Percentiles rank a stretch among this genome's conserved stretches.
These are phyloP conservation scores for Hypsizygus marmoreus DNA, from an alignment of 768 basidiomycete genomes.

Conservation along the genomic window DNA sequence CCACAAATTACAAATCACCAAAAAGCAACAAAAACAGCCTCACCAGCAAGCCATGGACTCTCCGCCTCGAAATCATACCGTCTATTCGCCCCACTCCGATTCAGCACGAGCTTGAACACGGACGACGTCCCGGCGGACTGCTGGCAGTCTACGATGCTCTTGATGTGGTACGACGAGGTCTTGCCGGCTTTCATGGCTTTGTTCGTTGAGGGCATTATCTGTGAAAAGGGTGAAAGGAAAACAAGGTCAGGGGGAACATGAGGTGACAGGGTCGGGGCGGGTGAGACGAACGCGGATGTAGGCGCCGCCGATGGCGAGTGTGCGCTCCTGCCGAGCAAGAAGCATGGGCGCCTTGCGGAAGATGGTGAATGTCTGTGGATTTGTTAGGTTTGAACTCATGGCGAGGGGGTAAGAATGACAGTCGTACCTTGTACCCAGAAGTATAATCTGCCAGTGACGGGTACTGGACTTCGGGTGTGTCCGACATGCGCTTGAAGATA, in stretches of 20 bases:
- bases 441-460: slow-evolving; percentile 73
- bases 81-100: slow-evolving; percentile 75
- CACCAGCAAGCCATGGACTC: slow-evolving; percentile 76
- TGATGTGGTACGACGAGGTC: slow-evolving; percentile 91
- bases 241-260: not conserved
- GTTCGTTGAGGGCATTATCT: slow-evolving; percentile 89
- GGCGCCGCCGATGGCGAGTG: slow-evolving; percentile 91
- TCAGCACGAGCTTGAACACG: slow-evolving; percentile 88
- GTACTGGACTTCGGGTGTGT: slow-evolving; percentile 61
- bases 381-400: not conserved
- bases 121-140: slow-evolving; percentile 79
- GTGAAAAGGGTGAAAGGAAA: slow-evolving; percentile 13
- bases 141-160: slow-evolving; percentile 80
- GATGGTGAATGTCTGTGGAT: slow-evolving; percentile 81
- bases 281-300: slow-evolving; percentile 87
- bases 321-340: slow-evolving; percentile 86
- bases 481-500: slow-evolving; percentile 89
- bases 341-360: slow-evolving; percentile 95
- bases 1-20: slow-evolving; percentile 3
- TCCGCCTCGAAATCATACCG: slow-evolving; percentile 98
- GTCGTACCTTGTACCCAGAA: slow-evolving; percentile 83
- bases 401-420: not conserved
- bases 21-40: slow-evolving; percentile 31
- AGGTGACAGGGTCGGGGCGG: not conserved
- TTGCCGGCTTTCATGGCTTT: slow-evolving; percentile 73